Evolutionary conservation across 176 grass and related monocot species (phyloP), one percentile per base, ranked within the genome.

Genomic region (Cocos nucifera): DNA sequence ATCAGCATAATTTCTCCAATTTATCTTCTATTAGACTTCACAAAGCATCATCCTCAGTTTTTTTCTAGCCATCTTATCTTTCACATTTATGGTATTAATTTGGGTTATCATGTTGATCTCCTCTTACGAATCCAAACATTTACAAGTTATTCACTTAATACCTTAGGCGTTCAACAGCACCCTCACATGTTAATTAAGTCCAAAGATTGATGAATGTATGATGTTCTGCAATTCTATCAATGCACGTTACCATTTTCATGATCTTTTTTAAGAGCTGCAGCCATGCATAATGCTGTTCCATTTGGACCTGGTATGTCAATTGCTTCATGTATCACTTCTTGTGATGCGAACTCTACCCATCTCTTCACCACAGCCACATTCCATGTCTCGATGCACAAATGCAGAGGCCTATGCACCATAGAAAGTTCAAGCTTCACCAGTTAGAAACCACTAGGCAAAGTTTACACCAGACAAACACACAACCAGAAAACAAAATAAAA

Each of bases 251-350:
- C 93, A 78, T 62, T 68, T 86, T 98, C 88, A 39, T 85, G 93
- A 77, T 91, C 85, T 82, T 88, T 98, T 83, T 92, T 98, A 78
- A 92, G 93, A 75, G 88, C 66, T 68, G 93, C 87, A 69, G 88
- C 93, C 88, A 98, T 92, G 64, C 93, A 98, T 54, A 98, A 85
- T 76, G 88, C 93, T 32, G 93, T 89, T n/a, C 93, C 93, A 54
- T 59, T 64, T 57, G 78, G 70, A 54, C 88, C 70, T 63, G 93
- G 76, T 76, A 98, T 51, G 78, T 98, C 69, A 63, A 98, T 86
- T 51, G 82, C 82, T 71, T 85, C 76, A 30, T 71, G 49, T 69
- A 91, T 83, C 73, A 86, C 87, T 54, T 92, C 93, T 66, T 53
- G 35, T 30, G 84, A 89, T 69, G 81, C 93, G 70, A 98, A 48